Evolutionary conservation across 2,329 filamentous ascomycete genomes (phyloP).

Genomic region (Myriangium duriaei): DNA sequence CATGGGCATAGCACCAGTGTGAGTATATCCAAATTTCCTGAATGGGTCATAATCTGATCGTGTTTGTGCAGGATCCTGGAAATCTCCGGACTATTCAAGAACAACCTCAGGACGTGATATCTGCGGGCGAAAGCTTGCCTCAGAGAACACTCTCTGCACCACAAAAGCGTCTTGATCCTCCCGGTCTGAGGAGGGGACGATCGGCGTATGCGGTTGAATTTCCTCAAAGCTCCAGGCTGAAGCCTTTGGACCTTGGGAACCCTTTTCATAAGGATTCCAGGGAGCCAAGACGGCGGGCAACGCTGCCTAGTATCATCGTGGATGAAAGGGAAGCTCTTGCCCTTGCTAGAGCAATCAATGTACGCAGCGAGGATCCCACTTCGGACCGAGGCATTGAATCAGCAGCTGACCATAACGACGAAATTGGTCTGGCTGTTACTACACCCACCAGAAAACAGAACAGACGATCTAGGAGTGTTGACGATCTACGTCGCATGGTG

Average conservation of each 20-base stretch:
- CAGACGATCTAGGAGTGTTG: slow-evolving; percentile 23
- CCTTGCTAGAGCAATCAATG: slow-evolving; percentile 9
- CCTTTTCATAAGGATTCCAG: slow-evolving; percentile 17
- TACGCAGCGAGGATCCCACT: slow-evolving; percentile 7
- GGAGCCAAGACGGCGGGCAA: slow-evolving; percentile 14
- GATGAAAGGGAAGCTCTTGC: slow-evolving; percentile 17
- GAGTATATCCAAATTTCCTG: slow-evolving; percentile 4
- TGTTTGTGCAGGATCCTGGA: slow-evolving; percentile 12
- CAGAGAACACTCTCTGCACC: slow-evolving; percentile 17
- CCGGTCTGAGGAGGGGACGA: slow-evolving; percentile 11
- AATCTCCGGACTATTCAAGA: slow-evolving; percentile 8
- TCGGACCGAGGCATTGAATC: not conserved
- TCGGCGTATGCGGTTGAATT: slow-evolving; percentile 26
- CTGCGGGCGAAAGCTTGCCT: slow-evolving; percentile 6
- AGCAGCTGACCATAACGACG: slow-evolving; percentile 1
- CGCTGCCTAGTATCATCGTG: slow-evolving; percentile 20
- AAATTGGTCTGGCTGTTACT: slow-evolving; percentile 13
- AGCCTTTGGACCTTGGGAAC: slow-evolving; percentile 23
- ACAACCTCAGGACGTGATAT: slow-evolving; percentile 9
- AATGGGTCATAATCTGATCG: not conserved
- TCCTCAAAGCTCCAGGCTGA: slow-evolving; percentile 23
- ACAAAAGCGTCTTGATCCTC: slow-evolving; percentile 12
- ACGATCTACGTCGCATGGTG: slow-evolving; percentile 18
- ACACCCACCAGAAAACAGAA: slow-evolving; percentile 16
- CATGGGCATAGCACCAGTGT: slow-evolving; percentile 23